A percentile compares a stretch with the other conserved stretches of the same genome.
Evolutionary conservation across 2,329 filamentous ascomycete genomes (phyloP).

Genomic region (Neurospora sp.): DNA sequence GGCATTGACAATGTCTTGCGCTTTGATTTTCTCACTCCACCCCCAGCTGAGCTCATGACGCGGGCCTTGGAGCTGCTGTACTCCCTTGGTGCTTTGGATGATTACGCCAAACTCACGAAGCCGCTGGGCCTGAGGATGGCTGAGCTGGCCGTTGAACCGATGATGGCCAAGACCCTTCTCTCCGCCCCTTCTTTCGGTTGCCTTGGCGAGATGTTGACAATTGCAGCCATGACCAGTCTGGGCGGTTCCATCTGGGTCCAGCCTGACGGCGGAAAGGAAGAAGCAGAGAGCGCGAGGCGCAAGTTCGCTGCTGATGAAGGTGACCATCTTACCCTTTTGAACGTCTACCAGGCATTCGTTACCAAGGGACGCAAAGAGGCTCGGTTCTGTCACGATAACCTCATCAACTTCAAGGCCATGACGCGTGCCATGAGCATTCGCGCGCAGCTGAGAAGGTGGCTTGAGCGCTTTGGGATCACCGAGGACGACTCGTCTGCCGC

Average conservation of each 20-base stretch:
- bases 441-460: slow-evolving; percentile 73
- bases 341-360: slow-evolving; percentile 85
- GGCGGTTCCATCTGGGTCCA: slow-evolving; percentile 77
- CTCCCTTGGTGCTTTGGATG: slow-evolving; percentile 75
- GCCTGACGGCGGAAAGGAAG: slow-evolving; percentile 66
- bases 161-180: slow-evolving; percentile 86
- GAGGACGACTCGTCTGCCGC: slow-evolving; percentile 51
- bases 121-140: slow-evolving; percentile 88
- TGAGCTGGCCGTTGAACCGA: slow-evolving; percentile 84
- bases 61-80: slow-evolving; percentile 83
- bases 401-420: slow-evolving; percentile 79
- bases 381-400: slow-evolving; percentile 79
- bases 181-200: slow-evolving; percentile 66
- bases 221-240: slow-evolving; percentile 87
- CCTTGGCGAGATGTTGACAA: slow-evolving; percentile 75
- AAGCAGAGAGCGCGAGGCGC: slow-evolving; percentile 61
- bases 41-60: slow-evolving; percentile 73
- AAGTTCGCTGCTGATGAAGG: slow-evolving; percentile 90
- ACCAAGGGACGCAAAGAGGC: slow-evolving; percentile 73
- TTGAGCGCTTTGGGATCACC: slow-evolving; percentile 72
- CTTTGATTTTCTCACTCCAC: slow-evolving; percentile 81
- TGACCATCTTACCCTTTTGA: slow-evolving; percentile 84
- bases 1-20: slow-evolving; percentile 90
- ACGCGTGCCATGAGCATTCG: slow-evolving; percentile 75
- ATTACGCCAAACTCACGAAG: slow-evolving; percentile 80